Evolutionary conservation across 805 yeast species (phyloP).

Genomic region (Wickerhamomyces pijperi): DNA sequence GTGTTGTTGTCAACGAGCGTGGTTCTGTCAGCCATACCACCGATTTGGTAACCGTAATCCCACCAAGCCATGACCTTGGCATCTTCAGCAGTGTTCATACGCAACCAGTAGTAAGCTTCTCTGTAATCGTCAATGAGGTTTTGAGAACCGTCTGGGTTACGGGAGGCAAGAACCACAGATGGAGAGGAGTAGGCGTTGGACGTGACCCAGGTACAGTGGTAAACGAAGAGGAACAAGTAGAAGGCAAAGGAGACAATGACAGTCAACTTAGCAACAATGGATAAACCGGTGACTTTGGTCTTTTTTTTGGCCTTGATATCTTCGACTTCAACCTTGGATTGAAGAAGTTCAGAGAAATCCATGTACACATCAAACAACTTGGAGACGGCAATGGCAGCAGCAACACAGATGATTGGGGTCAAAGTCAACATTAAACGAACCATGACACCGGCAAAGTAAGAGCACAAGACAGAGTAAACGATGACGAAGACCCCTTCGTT

Average conservation of each 20-base stretch:
- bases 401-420: constrained; percentile 92
- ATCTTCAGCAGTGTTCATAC: constrained; percentile 96
- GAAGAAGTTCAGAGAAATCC: constrained; percentile 36
- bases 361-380: constrained; percentile 74
- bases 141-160: constrained; percentile 75
- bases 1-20: constrained; percentile 97
- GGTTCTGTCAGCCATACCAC: constrained; percentile 99
- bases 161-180: constrained; percentile 85
- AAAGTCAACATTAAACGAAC: constrained; percentile 93
- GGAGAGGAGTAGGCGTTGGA: constrained; percentile 94
- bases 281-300: constrained; percentile 7
- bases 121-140: constrained; percentile 90
- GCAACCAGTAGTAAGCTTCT: constrained; percentile 97
- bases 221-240: constrained; percentile 72
- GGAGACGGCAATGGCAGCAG: constrained; percentile 83
- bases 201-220: constrained; percentile 97
- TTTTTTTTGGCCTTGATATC: constrained; percentile 6
- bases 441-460: constrained; percentile 99
- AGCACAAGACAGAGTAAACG: constrained; percentile 84
- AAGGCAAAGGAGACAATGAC: constrained; percentile 60
- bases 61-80: constrained; percentile 98
- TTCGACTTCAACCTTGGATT: constrained; percentile 3
- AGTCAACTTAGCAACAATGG: constrained; percentile 40
- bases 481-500: constrained; percentile 91
- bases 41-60: constrained; percentile 99